These are phyloP conservation scores for Flaveria ramosissima DNA, from an alignment of 129 eudicot species.

Conservation along the genomic window DNA sequence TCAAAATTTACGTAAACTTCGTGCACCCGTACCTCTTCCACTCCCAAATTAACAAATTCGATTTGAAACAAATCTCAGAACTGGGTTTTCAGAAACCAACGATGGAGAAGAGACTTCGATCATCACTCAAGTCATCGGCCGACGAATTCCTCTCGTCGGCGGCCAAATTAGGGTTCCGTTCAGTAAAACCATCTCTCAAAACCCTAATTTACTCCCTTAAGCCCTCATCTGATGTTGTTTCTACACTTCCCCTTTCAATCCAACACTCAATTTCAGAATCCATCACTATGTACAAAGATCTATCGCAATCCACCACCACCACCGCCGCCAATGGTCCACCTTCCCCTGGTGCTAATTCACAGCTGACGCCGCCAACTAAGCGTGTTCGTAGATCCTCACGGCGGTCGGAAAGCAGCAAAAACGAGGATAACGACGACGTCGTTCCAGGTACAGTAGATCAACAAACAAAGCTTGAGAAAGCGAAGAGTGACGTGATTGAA, in stretches of 20 bases:
- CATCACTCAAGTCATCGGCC: slow-evolving; percentile 79
- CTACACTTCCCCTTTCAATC: slow-evolving; percentile 65
- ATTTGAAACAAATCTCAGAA: not conserved
- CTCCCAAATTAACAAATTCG: not conserved
- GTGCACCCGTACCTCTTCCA: not conserved
- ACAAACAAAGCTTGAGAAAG: slow-evolving; percentile 25
- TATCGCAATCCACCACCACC: slow-evolving; percentile 21
- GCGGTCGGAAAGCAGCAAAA: slow-evolving; percentile 17
- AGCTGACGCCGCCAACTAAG: slow-evolving; percentile 70
- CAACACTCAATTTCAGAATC: slow-evolving; percentile 52
- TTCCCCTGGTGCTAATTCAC: slow-evolving; percentile 30
- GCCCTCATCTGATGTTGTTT: slow-evolving; percentile 53
- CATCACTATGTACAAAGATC: slow-evolving; percentile 43
- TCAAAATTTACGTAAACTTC: not conserved
- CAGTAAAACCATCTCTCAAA: slow-evolving; percentile 71
- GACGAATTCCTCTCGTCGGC: slow-evolving; percentile 78
- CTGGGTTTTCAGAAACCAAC: not conserved
- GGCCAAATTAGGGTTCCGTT: slow-evolving; percentile 54
- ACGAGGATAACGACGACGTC: slow-evolving; percentile 25
- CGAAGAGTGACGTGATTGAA: slow-evolving; percentile 30
- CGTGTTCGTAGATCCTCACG: slow-evolving; percentile 71
- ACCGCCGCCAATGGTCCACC: slow-evolving; percentile 19
- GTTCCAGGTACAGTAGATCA: slow-evolving; percentile 27
- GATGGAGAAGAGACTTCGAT: slow-evolving; percentile 92
- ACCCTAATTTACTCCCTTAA: slow-evolving; percentile 58